Base-by-base conservation (phyloP, 129 eudicot genomes). In the Flaveria bidentis region DNA sequence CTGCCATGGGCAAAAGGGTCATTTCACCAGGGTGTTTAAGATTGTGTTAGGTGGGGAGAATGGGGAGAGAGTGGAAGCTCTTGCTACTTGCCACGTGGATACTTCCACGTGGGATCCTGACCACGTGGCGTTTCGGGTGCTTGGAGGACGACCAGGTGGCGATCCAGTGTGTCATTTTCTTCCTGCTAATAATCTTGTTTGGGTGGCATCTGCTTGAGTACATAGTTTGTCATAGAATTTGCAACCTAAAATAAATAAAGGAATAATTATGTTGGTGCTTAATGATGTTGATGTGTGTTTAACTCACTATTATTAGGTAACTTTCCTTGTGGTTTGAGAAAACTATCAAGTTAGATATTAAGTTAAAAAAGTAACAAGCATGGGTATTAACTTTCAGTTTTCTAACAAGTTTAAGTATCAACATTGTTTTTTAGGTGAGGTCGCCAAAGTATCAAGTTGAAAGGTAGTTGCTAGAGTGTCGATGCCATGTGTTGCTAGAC, bases 141-240 rank as follows among this genome's bases (percentile, higher is more conserved):
- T 85, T 12, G 79, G 78, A 49, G 79, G 61, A 20, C 41, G 16
- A 36, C 97, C 91, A 1, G 96, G 91, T 8, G 67, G 44, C 9
- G 64, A 80, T 20, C 86, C 97, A 1, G 86, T 87, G n/a, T 92
- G 97, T 72, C 97, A 92, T 78, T 84, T 87, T 71, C 85, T 89
- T 45, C 96, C 89, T 0, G 72, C 85, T 0, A 93, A 87, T 82
- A 84, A 89, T 63, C 79, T 92, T 55, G 87, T 87, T 9, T 92
- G 92, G 93, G 57, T 89, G 22, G 69, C 86, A 22, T 58, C 82
- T 26, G 5, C 84, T 30, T 77, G 44, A 47, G 60, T 23, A 22
- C 30, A 42, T 13, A 25, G 39, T 2, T 73, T 30, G 51, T 62
- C 0, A 46, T 46, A 11, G 18, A 10, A 75, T 12, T 62, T n/a